Evolutionary conservation across 2,329 filamentous ascomycete genomes (phyloP).

Genomic region (Coniella vitis): DNA sequence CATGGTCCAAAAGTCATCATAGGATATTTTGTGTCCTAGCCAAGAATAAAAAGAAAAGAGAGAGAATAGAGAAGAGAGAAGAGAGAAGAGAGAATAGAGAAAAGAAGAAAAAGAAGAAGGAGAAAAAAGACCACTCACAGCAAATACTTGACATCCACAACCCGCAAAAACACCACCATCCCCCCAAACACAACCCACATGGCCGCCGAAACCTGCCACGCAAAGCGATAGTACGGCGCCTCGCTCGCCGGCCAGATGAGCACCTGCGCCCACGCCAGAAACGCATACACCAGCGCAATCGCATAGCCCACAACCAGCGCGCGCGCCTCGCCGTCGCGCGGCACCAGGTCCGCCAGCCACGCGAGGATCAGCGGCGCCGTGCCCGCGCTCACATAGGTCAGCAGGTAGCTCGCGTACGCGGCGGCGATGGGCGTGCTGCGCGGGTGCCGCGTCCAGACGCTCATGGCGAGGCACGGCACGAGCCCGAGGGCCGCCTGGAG

Average conservation of each 20-base stretch:
- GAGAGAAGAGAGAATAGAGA: no score
- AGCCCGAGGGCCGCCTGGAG: constrained; percentile 39
- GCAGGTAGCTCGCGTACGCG: constrained; percentile 46
- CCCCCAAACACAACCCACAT: constrained; percentile 37
- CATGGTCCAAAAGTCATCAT: no score
- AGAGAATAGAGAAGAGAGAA: neutral
- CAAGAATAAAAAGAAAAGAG: neutral
- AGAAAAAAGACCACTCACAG: constrained; percentile 10
- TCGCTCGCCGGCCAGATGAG: constrained; percentile 45
- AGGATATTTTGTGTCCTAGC: no score
- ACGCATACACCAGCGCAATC: constrained; percentile 42
- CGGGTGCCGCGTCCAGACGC: constrained; percentile 43
- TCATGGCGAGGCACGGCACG: constrained; percentile 44
- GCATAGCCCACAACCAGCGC: constrained; percentile 42
- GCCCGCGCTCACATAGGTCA: constrained; percentile 39
- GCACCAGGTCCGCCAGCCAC: constrained; percentile 41
- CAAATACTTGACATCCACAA: constrained; percentile 37
- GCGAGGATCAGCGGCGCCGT: constrained; percentile 46
- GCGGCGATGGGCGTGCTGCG: constrained; percentile 33
- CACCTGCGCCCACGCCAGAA: constrained; percentile 45
- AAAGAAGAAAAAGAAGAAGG: no score
- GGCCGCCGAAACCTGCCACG: constrained; percentile 40
- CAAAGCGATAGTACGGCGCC: constrained; percentile 42
- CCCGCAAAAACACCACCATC: constrained; percentile 36
- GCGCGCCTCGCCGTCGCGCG: constrained; percentile 42